Evolutionary conservation across 345 rosid genomes (phyloP), one percentile per base, ranked within the genome.

Genomic region (Gossypium arboreum): DNA sequence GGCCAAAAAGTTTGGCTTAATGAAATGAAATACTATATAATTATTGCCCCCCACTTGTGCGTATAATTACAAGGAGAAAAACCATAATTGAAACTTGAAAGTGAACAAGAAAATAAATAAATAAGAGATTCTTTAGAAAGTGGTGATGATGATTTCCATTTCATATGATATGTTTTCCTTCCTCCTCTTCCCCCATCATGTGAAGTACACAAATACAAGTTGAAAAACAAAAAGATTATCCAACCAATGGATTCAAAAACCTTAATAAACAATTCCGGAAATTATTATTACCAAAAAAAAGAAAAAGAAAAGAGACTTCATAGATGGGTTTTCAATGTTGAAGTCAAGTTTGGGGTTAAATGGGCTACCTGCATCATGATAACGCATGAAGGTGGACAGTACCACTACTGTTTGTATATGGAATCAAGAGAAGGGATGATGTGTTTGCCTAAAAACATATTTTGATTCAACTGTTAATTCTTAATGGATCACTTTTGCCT

Each of bases 21-120:
- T 9, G 18, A 54, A 54, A 54, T 54, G 58, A 54, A 54, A 54
- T 54, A 54, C 9, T 7, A 54, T 7, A 54, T 54, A n/a, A 54
- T 54, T n/a, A 54, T n/a, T 7, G 57, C 57, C 57, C 57, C 57
- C 57, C 57, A 54, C 57, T 54, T 54, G 57, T 54, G 57, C 57
- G 20, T 54, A 54, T 54, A 54, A 54, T 54, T 54, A 54, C 57
- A 54, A 54, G 9, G 57, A 54, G 57, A 17, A 54, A 17, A 7
- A 7, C 16, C 22, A 54, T 54, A 16, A 17, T 54, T 17, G 22
- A 54, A 6, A 17, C 57, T 17, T 54, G 57, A 7, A 17, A 54
- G 57, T 54, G 57, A 54, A 54, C 22, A 54, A 54, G 57, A 54
- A 54, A 54, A 34, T 34, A 34, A 34, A 34, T 3, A 16, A 17